Evolutionary conservation across 139 green algal species (phyloP), one percentile per base, ranked within the genome.

Genomic region (Chlorella sorokiniana): DNA sequence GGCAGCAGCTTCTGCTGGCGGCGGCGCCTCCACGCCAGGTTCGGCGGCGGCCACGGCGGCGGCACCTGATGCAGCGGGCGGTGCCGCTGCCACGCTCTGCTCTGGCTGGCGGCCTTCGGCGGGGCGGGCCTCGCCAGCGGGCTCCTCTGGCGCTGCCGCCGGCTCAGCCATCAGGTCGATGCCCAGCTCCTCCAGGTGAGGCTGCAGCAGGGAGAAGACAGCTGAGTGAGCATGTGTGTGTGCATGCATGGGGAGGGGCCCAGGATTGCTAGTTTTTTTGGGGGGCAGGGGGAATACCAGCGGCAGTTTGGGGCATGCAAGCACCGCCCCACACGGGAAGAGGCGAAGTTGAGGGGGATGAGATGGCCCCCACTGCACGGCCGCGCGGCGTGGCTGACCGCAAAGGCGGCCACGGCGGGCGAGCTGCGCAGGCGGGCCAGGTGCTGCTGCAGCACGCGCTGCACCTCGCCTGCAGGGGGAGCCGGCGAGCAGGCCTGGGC

Each of bases 401-500:
- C 38, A 29, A 83, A 83, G 0, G 67, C 48, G 37, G 64, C 44
- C 27, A 83, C 40, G 11, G 70, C 29, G 0, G 78, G 65, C 22
- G 38, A 42, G 44, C 69, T 8, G 2, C 40, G 40, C 78, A 83
- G 18, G 25, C 65, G 31, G 48, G n/a, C 48, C 35, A 83, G 37
- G 67, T 83, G 78, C 3, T 10, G 11, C 35, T 67, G 38, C 48
- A 83, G 78, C 67, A 83, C 78, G 41, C 75, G 48, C 51, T 77
- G 78, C 35, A 76, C 65, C 78, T 75, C 65, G 35, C 67, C 78
- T 59, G 51, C 48, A 31, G 29, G 33, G 25, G 25, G 38, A 27
- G 41, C 5, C 11, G 8, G 16, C 45, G 16, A 40, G 68, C 41
- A 40, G 67, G 48, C 11, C 16, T 59, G 48, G 14, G 48, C 48